phyloP scores from a whole-genome alignment of 2,329 filamentous ascomycete species.

The Hypoxylon sp. region DNA sequence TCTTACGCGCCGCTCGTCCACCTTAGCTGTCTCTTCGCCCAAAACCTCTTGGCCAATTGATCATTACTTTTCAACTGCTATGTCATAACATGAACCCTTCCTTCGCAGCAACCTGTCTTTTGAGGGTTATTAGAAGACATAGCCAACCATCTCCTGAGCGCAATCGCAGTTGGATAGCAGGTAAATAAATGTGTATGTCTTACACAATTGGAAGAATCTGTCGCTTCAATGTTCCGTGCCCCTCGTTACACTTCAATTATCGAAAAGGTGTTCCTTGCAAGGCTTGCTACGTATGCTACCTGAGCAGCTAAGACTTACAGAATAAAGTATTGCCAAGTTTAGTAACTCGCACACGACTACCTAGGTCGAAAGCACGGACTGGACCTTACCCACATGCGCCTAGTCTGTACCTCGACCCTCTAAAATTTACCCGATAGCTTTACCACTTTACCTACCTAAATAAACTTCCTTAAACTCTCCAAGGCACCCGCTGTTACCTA shows the following conservation, averaged over 20 bases:
- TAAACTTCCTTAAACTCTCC: slow-evolving; percentile 20
- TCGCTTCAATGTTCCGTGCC: slow-evolving; percentile 24
- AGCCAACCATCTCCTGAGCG: slow-evolving; percentile 4
- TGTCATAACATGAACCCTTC: slow-evolving; percentile 19
- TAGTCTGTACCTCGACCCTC: slow-evolving; percentile 2
- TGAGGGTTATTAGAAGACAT: slow-evolving; percentile 5
- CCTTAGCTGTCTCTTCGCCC: slow-evolving; percentile 32
- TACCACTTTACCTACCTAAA: slow-evolving; percentile 36
- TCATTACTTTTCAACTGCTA: slow-evolving; percentile 15
- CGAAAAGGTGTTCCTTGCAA: slow-evolving; percentile 14
- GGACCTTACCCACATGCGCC: slow-evolving; percentile 6
- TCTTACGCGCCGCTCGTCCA: slow-evolving; percentile 36
- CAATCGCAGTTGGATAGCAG: slow-evolving; percentile 5
- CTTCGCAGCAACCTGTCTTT: neutral
- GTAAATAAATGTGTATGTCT: neutral
- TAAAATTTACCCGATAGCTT: slow-evolving; percentile 5
- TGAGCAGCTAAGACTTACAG: too few species aligned
- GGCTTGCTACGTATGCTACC: too few species aligned
- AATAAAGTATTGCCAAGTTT: slow-evolving; percentile 26
- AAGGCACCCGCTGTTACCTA: slow-evolving; percentile 35
- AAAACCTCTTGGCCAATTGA: slow-evolving; percentile 35
- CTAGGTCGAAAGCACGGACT: slow-evolving; percentile 37
- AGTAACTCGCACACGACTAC: slow-evolving; percentile 27
- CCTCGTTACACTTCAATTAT: slow-evolving; percentile 34
- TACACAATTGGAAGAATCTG: neutral